phyloP scores from a whole-genome alignment of 352 stramenopile species.

The Blastocystis sp. region DNA sequence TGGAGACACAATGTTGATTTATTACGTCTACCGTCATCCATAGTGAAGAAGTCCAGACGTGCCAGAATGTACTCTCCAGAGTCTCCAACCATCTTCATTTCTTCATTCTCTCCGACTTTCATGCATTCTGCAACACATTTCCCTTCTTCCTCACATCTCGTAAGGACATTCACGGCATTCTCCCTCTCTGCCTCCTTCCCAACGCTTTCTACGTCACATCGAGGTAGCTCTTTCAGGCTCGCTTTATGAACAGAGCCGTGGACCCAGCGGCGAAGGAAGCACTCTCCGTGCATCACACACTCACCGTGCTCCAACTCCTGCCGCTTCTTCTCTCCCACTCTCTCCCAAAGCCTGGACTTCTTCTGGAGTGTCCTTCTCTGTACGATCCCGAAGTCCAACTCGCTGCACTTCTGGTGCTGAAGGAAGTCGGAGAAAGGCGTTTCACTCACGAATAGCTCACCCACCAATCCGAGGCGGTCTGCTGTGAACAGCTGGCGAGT shows the following conservation, averaged over 20 bases:
- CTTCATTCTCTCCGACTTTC: neutral
- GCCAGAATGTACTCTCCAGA: neutral
- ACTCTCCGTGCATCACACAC: neutral
- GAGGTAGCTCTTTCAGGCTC: neutral
- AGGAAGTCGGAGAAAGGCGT: neutral
- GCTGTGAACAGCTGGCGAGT: too few species aligned
- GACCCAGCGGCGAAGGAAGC: neutral
- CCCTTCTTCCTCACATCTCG: neutral
- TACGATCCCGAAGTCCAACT: neutral
- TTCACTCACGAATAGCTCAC: neutral
- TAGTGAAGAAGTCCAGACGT: neutral
- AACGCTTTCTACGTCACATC: neutral
- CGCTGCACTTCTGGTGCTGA: neutral
- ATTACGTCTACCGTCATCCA: neutral
- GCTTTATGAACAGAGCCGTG: neutral
- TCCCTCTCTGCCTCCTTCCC: neutral
- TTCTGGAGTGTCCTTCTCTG: neutral
- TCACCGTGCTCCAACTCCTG: neutral
- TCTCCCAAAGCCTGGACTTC: neutral
- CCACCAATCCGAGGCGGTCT: too few species aligned
- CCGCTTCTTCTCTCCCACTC: neutral
- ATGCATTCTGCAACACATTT: neutral
- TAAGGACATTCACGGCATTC: neutral
- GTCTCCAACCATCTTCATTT: neutral
- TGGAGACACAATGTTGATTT: neutral